phyloP scores from a whole-genome alignment of 75 land plant species.

The Sequoiadendron giganteum region DNA sequence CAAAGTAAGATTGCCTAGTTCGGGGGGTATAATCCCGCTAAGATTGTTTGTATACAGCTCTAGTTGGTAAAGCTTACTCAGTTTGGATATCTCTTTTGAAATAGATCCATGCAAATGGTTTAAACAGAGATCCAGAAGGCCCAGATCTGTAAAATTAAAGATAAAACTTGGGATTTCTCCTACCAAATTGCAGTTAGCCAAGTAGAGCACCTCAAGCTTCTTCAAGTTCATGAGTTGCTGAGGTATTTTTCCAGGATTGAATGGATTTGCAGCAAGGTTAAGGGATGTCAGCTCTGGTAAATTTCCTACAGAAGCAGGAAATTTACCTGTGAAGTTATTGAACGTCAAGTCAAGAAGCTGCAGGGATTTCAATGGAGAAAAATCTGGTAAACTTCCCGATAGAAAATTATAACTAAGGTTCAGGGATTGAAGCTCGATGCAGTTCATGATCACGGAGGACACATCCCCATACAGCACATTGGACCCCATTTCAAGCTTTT shows the following conservation, averaged over 20 bases:
- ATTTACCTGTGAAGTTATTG: constrained; percentile 50
- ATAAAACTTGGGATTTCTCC: constrained; percentile 70
- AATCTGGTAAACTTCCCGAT: constrained; percentile 41
- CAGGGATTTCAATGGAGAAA: constrained; percentile 33
- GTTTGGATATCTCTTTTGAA: constrained; percentile 52
- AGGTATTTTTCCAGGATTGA: constrained; percentile 50
- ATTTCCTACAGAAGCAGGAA: constrained; percentile 54
- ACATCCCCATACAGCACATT: constrained; percentile 46
- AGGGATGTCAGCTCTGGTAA: constrained; percentile 49
- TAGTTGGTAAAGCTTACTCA: constrained; percentile 46
- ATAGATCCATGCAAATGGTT: constrained; percentile 53
- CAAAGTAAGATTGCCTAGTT: constrained; percentile 63
- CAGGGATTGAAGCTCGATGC: constrained; percentile 38
- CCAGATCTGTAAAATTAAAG: constrained; percentile 57
- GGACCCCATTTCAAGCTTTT: constrained; percentile 22
- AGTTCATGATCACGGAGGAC: constrained; percentile 27
- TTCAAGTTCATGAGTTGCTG: constrained; percentile 32
- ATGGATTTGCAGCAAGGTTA: constrained; percentile 43
- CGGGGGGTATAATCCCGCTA: constrained; percentile 59
- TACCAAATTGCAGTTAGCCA: constrained; percentile 46
- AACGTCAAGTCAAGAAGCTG: constrained; percentile 47
- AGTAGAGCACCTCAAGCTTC: constrained; percentile 37
- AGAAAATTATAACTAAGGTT: constrained; percentile 22
- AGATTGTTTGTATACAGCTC: constrained; percentile 60
- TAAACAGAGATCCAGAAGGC: constrained; percentile 48